Base-by-base conservation (phyloP, 805 yeast genomes). In the Lipomyces kockii region DNA sequence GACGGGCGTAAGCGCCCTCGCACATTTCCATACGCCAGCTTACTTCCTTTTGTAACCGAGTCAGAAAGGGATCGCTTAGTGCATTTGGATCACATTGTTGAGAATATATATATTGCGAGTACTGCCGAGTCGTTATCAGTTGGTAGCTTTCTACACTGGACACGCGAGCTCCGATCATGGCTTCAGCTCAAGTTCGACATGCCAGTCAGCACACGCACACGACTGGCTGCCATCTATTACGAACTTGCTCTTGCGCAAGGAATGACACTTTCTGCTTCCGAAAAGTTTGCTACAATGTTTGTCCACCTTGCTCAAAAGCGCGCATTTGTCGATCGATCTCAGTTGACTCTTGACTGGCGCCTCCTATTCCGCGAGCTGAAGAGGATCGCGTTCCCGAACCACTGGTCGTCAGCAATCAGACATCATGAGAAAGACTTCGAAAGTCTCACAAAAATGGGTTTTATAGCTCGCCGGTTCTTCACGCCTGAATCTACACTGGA, bases 161-260 rank as follows among this genome's bases (percentile, higher is more conserved):
- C 97, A 0, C 87, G 89, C 63, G 98, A 92, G 76, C 82, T 94
- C 69, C 84, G 86, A 61, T 88, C 89, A 53, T 89, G 97, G 85
- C 77, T 92, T 63, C 85, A 85, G 72, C 88, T 89, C 86, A 90
- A 91, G 73, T 87, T 89, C 73, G 89, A 89, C 62, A 83, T 94
- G 80, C 98, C 99, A 0, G 73, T 91, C 12, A 71, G 81, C 1
- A 78, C 88, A 58, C 83, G 92, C 63, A 82, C 87, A 27, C 80
- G 85, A 0, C 81, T 94, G 54, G 87, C 91, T 0, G 81, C 82
- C 64, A 90, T 91, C 1, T 93, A 86, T 75, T 92, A 87, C 74
- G 85, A 89, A 20, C 81, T 95, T 32, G 83, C 91, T 51, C 79
- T 92, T 34, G 85, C 89, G 1, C 67, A 61, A 20, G 84, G 91